Conservation (phyloP, 2,329 filamentous ascomycete species). For the Monosporascus sp. region DNA sequence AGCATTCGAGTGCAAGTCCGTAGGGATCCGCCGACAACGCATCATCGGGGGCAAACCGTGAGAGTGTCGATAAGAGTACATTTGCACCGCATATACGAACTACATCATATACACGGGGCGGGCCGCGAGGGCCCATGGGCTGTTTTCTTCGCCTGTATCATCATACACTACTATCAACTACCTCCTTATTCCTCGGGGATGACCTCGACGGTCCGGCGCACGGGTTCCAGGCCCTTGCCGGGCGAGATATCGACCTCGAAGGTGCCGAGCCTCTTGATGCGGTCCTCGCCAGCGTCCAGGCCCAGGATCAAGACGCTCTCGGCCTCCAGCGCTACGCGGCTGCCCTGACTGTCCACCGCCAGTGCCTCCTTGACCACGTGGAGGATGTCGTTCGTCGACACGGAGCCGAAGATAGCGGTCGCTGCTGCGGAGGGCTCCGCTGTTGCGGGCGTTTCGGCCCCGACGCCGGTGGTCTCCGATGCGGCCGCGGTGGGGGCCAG, state of each 20-base stretch:
- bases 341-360: constrained; percentile 26
- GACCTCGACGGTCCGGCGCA: constrained; percentile 30
- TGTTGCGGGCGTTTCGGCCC: constrained; percentile 7
- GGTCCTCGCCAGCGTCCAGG: constrained; percentile 28
- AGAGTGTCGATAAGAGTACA: not conserved
- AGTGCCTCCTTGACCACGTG: constrained; percentile 30
- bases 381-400: constrained; percentile 34
- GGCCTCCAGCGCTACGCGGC: constrained; percentile 30
- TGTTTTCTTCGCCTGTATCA: not conserved
- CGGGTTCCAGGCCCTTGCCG: constrained; percentile 24
- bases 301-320: constrained; percentile 30
- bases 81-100: not conserved
- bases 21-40: too few species aligned
- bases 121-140: too few species aligned
- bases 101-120: too few species aligned
- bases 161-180: not conserved
- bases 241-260: constrained; percentile 34
- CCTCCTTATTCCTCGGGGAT: constrained; percentile 22
- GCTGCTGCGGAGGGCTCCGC: constrained; percentile 6
- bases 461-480: constrained; percentile 9
- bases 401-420: constrained; percentile 38
- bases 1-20: too few species aligned
- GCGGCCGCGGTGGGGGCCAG: constrained; percentile 20
- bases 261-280: constrained; percentile 36
- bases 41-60: too few species aligned